Conservation (phyloP, 257 asterid genomes). For the Solanum stenotomum region DNA sequence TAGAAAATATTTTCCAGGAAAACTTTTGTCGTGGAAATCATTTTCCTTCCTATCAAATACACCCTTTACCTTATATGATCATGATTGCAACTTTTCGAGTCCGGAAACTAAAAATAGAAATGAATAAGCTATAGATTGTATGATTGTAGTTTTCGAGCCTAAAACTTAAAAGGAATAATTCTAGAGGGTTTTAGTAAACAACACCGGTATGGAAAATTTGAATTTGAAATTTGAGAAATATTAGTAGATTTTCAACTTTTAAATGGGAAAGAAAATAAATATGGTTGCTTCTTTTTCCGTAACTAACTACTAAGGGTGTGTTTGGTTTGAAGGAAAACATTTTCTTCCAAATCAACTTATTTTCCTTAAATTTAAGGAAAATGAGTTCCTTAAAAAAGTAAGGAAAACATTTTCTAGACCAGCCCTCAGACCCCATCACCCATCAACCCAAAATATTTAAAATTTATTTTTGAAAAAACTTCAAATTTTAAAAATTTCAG, state of each 20-base stretch:
- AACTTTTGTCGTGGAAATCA: background rate
- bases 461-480: background rate
- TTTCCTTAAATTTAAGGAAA: too few relatives aligned
- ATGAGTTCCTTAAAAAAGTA: too few relatives aligned
- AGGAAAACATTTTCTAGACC: background rate
- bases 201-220: background rate
- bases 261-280: background rate
- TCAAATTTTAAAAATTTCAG: background rate
- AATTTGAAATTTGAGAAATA: background rate
- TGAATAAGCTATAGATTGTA: too few relatives aligned
- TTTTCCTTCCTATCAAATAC: background rate
- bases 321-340: background rate
- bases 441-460: too few relatives aligned
- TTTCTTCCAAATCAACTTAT: background rate
- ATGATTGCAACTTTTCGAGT: background rate
- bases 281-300: background rate
- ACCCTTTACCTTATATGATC: background rate
- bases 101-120: too few relatives aligned
- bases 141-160: background rate
- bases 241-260: background rate
- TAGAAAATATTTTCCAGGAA: too few relatives aligned
- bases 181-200: background rate
- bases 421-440: background rate
- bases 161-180: background rate
- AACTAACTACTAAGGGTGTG: background rate